Evolutionary conservation across 73 alveolate species (phyloP).

Genomic region (Uronychia binucleata): DNA sequence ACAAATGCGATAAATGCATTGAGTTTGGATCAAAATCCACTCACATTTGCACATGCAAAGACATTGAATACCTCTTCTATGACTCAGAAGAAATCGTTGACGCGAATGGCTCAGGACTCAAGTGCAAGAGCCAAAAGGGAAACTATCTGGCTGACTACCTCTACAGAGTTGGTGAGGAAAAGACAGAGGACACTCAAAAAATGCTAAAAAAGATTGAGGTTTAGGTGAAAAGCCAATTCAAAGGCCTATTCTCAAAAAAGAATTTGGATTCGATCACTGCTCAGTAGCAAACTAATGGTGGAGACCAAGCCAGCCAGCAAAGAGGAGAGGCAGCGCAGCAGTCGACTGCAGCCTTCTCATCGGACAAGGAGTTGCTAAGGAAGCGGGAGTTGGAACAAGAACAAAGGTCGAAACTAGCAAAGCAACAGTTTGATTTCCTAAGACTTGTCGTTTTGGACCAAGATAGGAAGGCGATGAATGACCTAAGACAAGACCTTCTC

Average conservation of each 20-base stretch:
- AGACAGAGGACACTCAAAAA: background rate
- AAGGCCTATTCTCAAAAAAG: background rate
- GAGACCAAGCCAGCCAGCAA: too few relatives aligned
- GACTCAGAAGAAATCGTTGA: background rate
- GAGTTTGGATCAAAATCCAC: background rate
- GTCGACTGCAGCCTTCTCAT: too few relatives aligned
- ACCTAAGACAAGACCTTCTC: too few relatives aligned
- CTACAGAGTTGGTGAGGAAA: background rate
- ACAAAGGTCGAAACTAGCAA: too few relatives aligned
- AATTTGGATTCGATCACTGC: too few relatives aligned
- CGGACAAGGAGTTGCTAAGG: too few relatives aligned
- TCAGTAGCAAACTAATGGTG: too few relatives aligned
- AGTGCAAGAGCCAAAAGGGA: background rate
- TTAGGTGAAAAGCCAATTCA: background rate
- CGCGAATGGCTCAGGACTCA: background rate
- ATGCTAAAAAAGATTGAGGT: background rate
- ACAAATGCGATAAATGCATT: background rate
- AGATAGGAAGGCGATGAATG: too few relatives aligned
- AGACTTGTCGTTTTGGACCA: too few relatives aligned
- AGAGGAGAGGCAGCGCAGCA: too few relatives aligned
- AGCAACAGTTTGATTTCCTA: too few relatives aligned
- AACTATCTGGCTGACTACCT: background rate
- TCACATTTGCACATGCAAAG: background rate
- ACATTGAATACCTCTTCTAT: background rate
- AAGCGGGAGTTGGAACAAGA: too few relatives aligned